Conservation (phyloP, 441 rosid genomes). For the Adansonia madagascariensis region DNA sequence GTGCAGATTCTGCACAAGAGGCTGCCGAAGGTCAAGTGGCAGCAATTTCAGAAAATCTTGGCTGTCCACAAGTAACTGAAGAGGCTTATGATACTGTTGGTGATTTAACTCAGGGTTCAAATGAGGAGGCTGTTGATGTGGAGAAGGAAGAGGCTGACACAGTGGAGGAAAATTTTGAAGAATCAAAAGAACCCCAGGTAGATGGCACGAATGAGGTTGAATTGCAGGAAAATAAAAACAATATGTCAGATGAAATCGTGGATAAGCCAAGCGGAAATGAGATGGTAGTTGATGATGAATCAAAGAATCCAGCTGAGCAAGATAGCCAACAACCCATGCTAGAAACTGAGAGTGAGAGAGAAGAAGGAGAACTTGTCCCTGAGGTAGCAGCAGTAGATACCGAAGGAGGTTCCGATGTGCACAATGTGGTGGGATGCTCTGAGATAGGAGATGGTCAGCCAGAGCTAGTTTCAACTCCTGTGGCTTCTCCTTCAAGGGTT, state of each 20-base stretch:
- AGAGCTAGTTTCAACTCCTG: constrained; percentile 51
- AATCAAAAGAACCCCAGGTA: constrained; percentile 49
- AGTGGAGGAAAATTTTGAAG: constrained; percentile 54
- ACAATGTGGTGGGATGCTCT: constrained; percentile 51
- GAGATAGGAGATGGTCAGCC: constrained; percentile 55
- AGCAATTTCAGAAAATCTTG: constrained; percentile 42
- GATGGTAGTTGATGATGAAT: constrained; percentile 47
- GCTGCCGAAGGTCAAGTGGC: constrained; percentile 50
- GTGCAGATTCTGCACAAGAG: constrained; percentile 45
- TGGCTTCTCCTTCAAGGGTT: constrained; percentile 66
- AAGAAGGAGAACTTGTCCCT: constrained; percentile 82
- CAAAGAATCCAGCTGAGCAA: constrained; percentile 53
- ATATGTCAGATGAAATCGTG: constrained; percentile 47
- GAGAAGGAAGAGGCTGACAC: constrained; percentile 70
- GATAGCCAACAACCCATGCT: constrained; percentile 46
- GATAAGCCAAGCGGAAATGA: constrained; percentile 58
- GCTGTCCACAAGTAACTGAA: constrained; percentile 44
- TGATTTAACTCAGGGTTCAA: constrained; percentile 45
- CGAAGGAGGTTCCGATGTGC: constrained; percentile 54
- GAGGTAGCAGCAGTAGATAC: constrained; percentile 61
- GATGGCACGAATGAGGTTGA: constrained; percentile 50
- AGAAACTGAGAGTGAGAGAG: constrained; percentile 73
- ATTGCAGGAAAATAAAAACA: constrained; percentile 44
- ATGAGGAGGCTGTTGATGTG: constrained; percentile 55
- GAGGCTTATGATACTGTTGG: constrained; percentile 52